Evolutionary conservation across 495 filamentous ascomycete genomes (phyloP).

Genomic region (Lasiosphaeria hispida): DNA sequence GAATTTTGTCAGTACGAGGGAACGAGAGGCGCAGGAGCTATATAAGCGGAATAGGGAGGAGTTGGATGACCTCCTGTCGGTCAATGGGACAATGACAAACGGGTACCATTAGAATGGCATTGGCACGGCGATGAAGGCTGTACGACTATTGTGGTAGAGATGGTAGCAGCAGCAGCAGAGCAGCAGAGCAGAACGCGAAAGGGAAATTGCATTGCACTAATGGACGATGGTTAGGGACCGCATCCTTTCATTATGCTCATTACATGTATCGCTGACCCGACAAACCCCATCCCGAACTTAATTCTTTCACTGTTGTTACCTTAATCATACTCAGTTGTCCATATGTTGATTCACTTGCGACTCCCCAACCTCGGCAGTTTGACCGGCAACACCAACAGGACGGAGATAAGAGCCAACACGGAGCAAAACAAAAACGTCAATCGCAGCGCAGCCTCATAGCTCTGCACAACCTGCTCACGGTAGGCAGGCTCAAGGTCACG

Average conservation of each 20-base stretch:
- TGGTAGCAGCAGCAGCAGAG: too few species aligned
- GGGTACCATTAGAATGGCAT: not conserved
- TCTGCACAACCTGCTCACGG: slow-evolving; percentile 52
- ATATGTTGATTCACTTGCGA: slow-evolving; percentile 30
- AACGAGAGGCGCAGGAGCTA: slow-evolving; percentile 86
- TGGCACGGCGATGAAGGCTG: too few species aligned
- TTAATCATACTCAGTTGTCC: not conserved
- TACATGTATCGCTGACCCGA: not conserved
- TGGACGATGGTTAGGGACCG: not conserved
- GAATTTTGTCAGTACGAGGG: slow-evolving; percentile 73
- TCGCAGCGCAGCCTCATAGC: slow-evolving; percentile 58
- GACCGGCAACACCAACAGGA: slow-evolving; percentile 49
- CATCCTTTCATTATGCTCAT: not conserved
- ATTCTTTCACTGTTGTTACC: not conserved
- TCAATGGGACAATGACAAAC: slow-evolving; percentile 5
- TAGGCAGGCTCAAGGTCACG: slow-evolving; percentile 31
- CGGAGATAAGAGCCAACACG: slow-evolving; percentile 47
- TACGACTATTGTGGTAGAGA: too few species aligned
- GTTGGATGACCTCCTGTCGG: slow-evolving; percentile 61
- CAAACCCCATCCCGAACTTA: not conserved
- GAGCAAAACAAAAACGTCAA: slow-evolving; percentile 53
- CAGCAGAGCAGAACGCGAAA: not conserved
- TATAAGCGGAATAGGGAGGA: slow-evolving; percentile 77
- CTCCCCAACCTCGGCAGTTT: slow-evolving; percentile 54
- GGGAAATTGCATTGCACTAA: not conserved